Conservation (phyloP, 495 filamentous ascomycete genomes). For the Annulohypoxylon maeteangense region DNA sequence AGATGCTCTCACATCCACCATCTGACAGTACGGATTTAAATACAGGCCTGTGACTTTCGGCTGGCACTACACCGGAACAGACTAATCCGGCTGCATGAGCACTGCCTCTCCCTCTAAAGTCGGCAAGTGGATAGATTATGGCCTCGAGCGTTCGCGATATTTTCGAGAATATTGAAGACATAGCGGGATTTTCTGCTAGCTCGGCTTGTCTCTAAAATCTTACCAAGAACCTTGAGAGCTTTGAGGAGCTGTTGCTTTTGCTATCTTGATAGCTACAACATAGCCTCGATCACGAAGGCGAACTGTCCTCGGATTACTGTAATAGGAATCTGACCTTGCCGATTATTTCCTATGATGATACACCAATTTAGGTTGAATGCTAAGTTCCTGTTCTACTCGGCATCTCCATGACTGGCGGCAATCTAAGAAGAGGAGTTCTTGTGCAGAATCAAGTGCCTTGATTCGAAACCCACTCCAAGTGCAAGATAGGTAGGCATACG, state of each 20-base stretch:
- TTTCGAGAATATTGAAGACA: neutral
- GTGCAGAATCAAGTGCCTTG: constrained; percentile 9
- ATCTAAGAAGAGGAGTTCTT: constrained; percentile 17
- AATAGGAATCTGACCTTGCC: constrained; percentile 24
- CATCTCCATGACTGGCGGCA: constrained; percentile 24
- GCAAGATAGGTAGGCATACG: constrained; percentile 23
- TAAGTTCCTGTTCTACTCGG: constrained; percentile 16
- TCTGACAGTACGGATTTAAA: constrained; percentile 25
- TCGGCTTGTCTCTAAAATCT: constrained; percentile 9
- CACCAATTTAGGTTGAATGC: constrained; percentile 26
- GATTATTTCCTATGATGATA: constrained; percentile 12
- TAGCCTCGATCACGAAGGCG: constrained; percentile 18
- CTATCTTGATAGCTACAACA: constrained; percentile 16
- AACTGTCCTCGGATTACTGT: constrained; percentile 31
- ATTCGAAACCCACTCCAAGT: constrained; percentile 2
- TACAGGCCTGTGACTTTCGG: constrained; percentile 32
- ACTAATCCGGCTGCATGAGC: constrained; percentile 30
- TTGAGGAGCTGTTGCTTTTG: neutral
- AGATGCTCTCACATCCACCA: constrained; percentile 21
- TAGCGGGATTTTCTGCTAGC: constrained; percentile 29
- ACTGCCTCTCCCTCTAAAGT: constrained; percentile 30
- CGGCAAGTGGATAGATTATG: constrained; percentile 27
- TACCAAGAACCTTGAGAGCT: neutral
- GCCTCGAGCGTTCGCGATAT: constrained; percentile 16
- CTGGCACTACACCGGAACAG: constrained; percentile 22